A percentile compares a stretch with the other conserved stretches of the same genome.
Conservation (phyloP, 257 asterid species). For the Solanum microdontum region DNA sequence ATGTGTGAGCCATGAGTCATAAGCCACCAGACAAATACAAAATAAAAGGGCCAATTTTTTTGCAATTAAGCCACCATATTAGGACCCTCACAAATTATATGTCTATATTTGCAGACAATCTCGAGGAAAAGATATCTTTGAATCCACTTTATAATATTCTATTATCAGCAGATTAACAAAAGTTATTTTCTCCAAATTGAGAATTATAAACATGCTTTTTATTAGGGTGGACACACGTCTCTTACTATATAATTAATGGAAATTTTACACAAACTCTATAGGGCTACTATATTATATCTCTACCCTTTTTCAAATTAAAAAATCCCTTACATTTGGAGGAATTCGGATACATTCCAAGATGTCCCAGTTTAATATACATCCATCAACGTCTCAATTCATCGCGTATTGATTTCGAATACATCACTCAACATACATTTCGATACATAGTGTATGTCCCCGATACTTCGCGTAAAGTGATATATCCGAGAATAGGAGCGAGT, state of each 20-base stretch:
- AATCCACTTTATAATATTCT: background rate
- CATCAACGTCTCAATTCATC: too few relatives aligned
- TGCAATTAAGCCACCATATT: background rate
- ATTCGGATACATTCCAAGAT: too few relatives aligned
- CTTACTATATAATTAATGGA: background rate
- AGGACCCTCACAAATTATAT: background rate
- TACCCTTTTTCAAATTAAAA: too few relatives aligned
- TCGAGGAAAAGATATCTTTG: background rate
- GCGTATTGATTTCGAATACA: rapidly evolving
- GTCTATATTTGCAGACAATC: background rate
- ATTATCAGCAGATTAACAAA: background rate
- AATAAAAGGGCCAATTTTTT: background rate
- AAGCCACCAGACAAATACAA: background rate
- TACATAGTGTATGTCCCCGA: background rate
- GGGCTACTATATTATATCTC: too few relatives aligned
- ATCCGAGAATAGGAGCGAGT: background rate
- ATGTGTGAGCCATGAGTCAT: background rate
- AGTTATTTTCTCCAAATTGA: background rate
- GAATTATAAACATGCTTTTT: background rate
- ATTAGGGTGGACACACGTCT: background rate
- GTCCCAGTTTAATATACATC: too few relatives aligned
- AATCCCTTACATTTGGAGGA: too few relatives aligned
- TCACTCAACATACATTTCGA: rapidly evolving
- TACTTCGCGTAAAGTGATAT: too few relatives aligned
- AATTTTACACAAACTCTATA: too few relatives aligned